A percentile compares a stretch with the other conserved stretches of the same genome.
Evolutionary conservation across 306 rosid genomes (phyloP).

Genomic region (cucumber (Cucumis sativus)): Cucumber_9930_V3 NC_026658.2:25048001-25048500

Average conservation of each 20-base stretch:
- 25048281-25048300: neutral
- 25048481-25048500: neutral
- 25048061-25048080: neutral
- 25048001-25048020: neutral
- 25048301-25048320: neutral
- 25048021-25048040: neutral
- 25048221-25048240: neutral
- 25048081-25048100: neutral
- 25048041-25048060: neutral
- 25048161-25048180: conserved; percentile 78
- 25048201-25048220: neutral
- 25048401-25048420: neutral
- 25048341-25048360: neutral
- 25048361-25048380: neutral
- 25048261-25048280: neutral
- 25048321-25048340: neutral
- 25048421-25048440: neutral
- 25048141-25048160: conserved; percentile 75
- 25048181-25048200: conserved; percentile 94
- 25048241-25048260: neutral
- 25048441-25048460: neutral
- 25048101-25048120: conserved; percentile 7
- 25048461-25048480: neutral
- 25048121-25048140: conserved; percentile 55
- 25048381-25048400: neutral